Conservation (phyloP, 371 early-diverging fungal genomes). For the Syncephalastrum contaminatum region DNA sequence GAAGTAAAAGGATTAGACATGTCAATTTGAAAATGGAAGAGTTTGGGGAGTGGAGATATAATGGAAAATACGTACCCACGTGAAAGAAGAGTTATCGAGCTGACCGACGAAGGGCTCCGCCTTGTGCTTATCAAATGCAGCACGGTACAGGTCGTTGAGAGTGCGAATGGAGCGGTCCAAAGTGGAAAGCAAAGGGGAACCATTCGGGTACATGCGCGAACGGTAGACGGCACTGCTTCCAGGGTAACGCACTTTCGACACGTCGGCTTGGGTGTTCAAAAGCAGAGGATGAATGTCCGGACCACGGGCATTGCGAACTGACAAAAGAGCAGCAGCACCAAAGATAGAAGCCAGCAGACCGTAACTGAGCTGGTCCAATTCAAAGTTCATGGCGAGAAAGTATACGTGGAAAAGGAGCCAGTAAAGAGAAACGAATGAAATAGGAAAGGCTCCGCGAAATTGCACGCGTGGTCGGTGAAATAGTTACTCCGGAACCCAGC, state of each 20-base stretch:
- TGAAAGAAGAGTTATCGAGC: slow-evolving; percentile 8
- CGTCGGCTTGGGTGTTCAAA: slow-evolving; percentile 70
- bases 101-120: slow-evolving; percentile 26
- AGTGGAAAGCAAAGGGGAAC: slow-evolving; percentile 45
- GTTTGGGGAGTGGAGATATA: background rate
- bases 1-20: slow-evolving; percentile 6
- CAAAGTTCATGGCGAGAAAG: slow-evolving; percentile 28
- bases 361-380: slow-evolving; percentile 46
- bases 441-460: no score
- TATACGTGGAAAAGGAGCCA: no score
- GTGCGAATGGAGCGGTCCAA: slow-evolving; percentile 51
- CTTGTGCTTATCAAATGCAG: slow-evolving; percentile 31
- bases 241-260: slow-evolving; percentile 59
- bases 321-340: slow-evolving; percentile 42
- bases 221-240: slow-evolving; percentile 75
- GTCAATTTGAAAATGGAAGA: no score
- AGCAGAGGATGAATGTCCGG: slow-evolving; percentile 81
- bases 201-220: slow-evolving; percentile 65
- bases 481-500: background rate
- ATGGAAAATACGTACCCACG: slow-evolving; percentile 29
- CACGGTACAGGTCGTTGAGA: slow-evolving; percentile 51
- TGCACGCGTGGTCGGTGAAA: background rate
- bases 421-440: no score
- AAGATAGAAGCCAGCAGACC: slow-evolving; percentile 40
- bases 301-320: slow-evolving; percentile 53